These are phyloP conservation scores for Theobroma cacao DNA, from an alignment of 345 rosid genomes.

Conservation along the genomic window DNA sequence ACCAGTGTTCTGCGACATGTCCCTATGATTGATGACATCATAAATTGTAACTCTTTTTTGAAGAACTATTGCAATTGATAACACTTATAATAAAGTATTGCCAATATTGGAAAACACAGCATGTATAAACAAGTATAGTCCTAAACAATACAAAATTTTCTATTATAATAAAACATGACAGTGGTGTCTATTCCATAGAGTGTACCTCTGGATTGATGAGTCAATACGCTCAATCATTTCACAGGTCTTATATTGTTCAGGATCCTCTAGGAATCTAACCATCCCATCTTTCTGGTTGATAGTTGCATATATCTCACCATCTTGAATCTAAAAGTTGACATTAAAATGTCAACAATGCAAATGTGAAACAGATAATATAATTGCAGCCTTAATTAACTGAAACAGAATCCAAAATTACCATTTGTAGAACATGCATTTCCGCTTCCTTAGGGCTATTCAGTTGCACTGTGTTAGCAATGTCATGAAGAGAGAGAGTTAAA, in stretches of 20 bases:
- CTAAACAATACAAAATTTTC: not conserved
- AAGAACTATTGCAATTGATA: not conserved
- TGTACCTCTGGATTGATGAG: conserved; percentile 84
- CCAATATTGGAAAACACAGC: not conserved
- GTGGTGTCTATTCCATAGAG: not conserved
- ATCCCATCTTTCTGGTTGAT: conserved; percentile 99
- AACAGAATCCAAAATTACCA: conserved; percentile 50
- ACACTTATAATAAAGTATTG: not conserved
- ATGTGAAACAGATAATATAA: not conserved
- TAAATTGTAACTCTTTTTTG: not conserved
- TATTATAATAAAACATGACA: not conserved
- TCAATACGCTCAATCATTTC: conserved; percentile 84
- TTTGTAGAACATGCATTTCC: conserved; percentile 97
- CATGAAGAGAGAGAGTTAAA: conserved; percentile 95
- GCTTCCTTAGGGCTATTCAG: conserved; percentile 82
- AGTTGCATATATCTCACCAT: conserved; percentile 93
- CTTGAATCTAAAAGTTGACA: conserved; percentile 62
- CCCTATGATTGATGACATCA: not conserved
- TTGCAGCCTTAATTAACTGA: conserved; percentile 12
- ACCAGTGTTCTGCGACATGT: not conserved
- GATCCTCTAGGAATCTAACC: conserved; percentile 99
- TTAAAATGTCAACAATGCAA: conserved; percentile 4
- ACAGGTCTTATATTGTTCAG: conserved; percentile 89
- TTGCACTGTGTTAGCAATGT: conserved; percentile 82
- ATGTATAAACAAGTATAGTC: not conserved